phyloP scores from a whole-genome alignment of 208 protist species.

The Borovskyia barvae region DNA sequence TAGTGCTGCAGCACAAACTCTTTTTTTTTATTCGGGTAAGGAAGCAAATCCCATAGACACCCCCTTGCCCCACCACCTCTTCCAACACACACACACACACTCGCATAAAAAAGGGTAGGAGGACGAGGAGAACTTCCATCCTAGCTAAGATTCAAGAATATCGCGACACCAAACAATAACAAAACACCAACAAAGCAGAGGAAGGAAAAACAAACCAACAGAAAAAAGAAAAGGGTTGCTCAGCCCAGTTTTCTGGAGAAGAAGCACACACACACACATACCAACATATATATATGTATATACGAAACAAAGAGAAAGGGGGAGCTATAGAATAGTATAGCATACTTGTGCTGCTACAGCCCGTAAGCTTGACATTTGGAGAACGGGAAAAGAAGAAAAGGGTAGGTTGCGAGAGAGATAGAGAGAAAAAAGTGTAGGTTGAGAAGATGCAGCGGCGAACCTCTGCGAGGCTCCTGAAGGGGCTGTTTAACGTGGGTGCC shows the following conservation, averaged over 20 bases:
- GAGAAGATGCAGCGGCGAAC: slow-evolving; percentile 17
- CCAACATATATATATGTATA: too few species aligned
- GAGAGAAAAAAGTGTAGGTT: background rate
- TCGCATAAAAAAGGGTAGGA: too few species aligned
- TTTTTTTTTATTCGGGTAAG: background rate
- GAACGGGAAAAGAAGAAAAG: too few species aligned
- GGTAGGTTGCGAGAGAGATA: background rate
- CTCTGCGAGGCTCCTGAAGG: slow-evolving; percentile 5
- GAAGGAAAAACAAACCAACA: background rate
- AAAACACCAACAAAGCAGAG: background rate
- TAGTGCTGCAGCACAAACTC: background rate
- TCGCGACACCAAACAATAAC: background rate
- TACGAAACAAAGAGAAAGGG: too few species aligned
- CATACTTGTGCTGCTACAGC: too few species aligned
- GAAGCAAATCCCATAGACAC: background rate
- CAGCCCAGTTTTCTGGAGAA: too few species aligned
- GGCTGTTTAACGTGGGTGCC: slow-evolving; percentile 2
- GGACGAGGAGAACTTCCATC: too few species aligned
- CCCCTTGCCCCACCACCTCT: background rate
- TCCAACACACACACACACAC: background rate
- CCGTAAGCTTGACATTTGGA: too few species aligned
- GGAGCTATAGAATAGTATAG: too few species aligned
- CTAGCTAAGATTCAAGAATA: background rate
- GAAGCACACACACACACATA: too few species aligned
- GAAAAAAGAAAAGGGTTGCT: too few species aligned